Conservation (phyloP, 331 rosid genomes). For the Pyracantha coccinea region DNA sequence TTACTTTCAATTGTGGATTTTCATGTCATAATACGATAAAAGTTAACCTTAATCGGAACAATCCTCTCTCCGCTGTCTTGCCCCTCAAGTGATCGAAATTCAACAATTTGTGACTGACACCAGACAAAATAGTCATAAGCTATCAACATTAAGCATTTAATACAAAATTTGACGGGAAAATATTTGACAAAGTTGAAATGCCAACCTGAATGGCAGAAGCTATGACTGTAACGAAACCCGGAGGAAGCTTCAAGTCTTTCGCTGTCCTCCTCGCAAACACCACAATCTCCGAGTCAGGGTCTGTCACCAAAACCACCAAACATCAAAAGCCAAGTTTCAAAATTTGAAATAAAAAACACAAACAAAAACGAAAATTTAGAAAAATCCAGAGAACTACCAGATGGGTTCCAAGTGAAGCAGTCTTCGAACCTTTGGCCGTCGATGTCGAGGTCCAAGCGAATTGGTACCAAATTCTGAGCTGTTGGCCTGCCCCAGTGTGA, state of each 20-base stretch:
- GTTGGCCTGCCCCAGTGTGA: conserved; percentile 31
- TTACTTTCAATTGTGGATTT: neutral
- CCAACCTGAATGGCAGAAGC: conserved; percentile 82
- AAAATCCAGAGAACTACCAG: neutral
- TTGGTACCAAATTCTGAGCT: conserved; percentile 53
- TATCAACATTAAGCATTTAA: neutral
- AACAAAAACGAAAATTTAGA: neutral
- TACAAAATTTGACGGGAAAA: neutral
- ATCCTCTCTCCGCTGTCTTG: conserved; percentile 84
- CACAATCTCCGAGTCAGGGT: conserved; percentile 80
- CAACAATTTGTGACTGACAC: conserved; percentile 64
- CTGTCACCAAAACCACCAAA: conserved; percentile 16
- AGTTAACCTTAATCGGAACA: conserved; percentile 68
- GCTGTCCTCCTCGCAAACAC: conserved; percentile 73
- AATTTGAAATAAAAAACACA: neutral
- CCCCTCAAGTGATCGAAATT: conserved; percentile 72
- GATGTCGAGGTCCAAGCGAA: conserved; percentile 59
- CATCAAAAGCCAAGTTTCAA: neutral
- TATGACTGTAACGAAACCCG: conserved; percentile 61
- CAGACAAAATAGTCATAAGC: neutral
- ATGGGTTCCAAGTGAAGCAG: conserved; percentile 63
- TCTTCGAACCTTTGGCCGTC: conserved; percentile 52
- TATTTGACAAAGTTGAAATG: neutral
- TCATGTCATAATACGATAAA: neutral
- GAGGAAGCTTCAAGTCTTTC: conserved; percentile 79